phyloP scores from a whole-genome alignment of 257 asterid species.

The Ocimum tenuiflorum region DNA sequence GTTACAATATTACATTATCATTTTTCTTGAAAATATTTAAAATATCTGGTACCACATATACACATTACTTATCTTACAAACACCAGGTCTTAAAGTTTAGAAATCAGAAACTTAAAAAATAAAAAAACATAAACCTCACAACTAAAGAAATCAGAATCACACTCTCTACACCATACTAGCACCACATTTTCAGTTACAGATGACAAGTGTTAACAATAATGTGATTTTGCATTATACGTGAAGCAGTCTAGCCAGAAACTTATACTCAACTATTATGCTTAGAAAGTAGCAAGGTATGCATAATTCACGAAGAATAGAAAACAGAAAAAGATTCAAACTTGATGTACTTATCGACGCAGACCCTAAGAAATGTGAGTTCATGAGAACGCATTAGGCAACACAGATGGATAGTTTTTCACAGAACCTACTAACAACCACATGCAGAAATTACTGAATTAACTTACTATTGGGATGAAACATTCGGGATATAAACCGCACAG shows the following conservation, averaged over 20 bases:
- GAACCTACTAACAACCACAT: not conserved
- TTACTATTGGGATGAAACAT: conserved; percentile 90
- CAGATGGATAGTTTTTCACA: not conserved
- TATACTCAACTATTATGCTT: not conserved
- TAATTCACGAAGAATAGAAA: not conserved
- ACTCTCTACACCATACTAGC: not conserved
- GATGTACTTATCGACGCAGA: not conserved
- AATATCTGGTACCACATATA: not conserved
- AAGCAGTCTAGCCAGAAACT: not conserved
- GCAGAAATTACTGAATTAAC: conserved; percentile 5
- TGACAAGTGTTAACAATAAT: not conserved
- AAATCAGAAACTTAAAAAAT: not conserved
- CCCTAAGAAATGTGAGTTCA: not conserved
- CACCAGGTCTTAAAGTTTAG: no score
- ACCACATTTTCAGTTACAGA: not conserved
- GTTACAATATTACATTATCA: not conserved
- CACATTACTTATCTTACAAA: no score
- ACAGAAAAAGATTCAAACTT: not conserved
- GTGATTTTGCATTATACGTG: not conserved
- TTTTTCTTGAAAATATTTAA: not conserved
- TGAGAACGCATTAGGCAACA: not conserved
- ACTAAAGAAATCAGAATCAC: not conserved
- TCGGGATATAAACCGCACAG: conserved; percentile 72
- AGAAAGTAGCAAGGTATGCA: not conserved
- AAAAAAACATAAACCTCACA: no score